Conservation (phyloP, 805 yeast genomes). For the Starmerella sirachaensis region DNA sequence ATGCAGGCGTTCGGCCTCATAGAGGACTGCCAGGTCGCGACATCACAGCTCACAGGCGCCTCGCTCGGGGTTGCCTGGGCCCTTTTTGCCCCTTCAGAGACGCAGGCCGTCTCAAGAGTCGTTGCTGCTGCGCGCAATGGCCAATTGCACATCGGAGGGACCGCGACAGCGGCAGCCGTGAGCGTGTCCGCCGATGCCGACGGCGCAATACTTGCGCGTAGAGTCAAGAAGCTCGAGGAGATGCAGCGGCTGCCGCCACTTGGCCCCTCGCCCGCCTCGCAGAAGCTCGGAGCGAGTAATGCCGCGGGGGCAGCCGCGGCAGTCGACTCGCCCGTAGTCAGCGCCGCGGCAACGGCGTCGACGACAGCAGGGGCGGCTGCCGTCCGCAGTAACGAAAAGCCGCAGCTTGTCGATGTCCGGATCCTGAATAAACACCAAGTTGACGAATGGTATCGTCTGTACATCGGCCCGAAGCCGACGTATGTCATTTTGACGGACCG, state of each 20-base stretch:
- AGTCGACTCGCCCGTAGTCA: neutral
- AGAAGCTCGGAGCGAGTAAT: neutral
- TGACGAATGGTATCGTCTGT: constrained; percentile 10
- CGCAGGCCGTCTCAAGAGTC: neutral
- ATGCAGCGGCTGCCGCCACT: neutral
- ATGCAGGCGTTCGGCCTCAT: constrained; percentile 5
- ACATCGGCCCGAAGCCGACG: constrained; percentile 2
- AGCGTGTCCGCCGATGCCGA: constrained; percentile 2
- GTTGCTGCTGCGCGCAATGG: constrained; percentile 1
- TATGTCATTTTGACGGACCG: constrained; percentile 10
- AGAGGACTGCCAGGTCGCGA: constrained; percentile 4
- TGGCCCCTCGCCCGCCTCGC: too few relatives aligned
- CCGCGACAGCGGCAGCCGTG: neutral
- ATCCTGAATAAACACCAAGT: neutral
- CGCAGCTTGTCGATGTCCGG: constrained; percentile 7
- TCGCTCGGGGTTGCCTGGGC: constrained; percentile 15
- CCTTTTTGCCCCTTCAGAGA: neutral
- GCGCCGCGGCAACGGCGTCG: neutral
- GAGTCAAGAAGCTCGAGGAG: neutral
- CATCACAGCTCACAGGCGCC: constrained; percentile 12
- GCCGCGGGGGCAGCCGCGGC: neutral
- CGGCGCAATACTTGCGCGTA: constrained; percentile 1
- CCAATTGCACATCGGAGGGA: neutral
- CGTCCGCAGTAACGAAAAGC: neutral
- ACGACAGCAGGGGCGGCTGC: neutral